Conservation (phyloP, 495 filamentous ascomycete species). For the Penicillium diatomitis region DNA sequence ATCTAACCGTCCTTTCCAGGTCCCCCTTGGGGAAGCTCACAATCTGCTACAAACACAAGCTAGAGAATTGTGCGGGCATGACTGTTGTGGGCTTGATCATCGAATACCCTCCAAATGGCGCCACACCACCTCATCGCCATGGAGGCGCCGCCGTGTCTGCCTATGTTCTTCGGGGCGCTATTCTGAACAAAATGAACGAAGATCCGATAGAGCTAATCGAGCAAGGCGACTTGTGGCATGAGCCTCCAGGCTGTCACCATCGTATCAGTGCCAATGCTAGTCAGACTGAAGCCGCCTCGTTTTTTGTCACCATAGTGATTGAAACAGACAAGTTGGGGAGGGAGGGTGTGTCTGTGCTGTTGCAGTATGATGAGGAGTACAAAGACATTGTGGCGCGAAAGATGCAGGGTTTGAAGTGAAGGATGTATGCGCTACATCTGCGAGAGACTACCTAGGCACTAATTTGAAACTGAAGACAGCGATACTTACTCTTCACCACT, state of each 20-base stretch:
- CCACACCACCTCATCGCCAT: slow-evolving; percentile 35
- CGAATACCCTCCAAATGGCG: slow-evolving; percentile 27
- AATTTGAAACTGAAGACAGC: no score
- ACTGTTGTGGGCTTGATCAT: slow-evolving; percentile 24
- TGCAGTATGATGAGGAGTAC: slow-evolving; percentile 26
- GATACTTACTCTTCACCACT: no score
- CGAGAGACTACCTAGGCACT: no score
- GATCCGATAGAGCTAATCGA: slow-evolving; percentile 16
- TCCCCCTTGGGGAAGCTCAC: not conserved
- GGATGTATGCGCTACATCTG: no score
- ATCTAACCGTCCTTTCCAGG: no score
- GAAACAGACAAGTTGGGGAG: slow-evolving; percentile 24
- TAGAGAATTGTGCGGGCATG: slow-evolving; percentile 25
- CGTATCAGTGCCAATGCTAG: slow-evolving; percentile 31
- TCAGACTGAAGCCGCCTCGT: slow-evolving; percentile 19
- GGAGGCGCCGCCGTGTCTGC: slow-evolving; percentile 25
- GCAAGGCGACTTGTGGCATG: slow-evolving; percentile 26
- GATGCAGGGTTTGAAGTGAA: no score
- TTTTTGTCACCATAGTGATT: slow-evolving; percentile 25
- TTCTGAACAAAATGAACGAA: slow-evolving; percentile 37
- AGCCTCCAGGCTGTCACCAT: slow-evolving; percentile 39
- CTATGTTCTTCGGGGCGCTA: slow-evolving; percentile 21
- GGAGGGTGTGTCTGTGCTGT: slow-evolving; percentile 17
- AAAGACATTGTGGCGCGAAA: no score
- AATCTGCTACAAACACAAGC: slow-evolving; percentile 21